These are phyloP conservation scores for Meira miltonrushii DNA, from an alignment of 1,284 basidiomycete genomes.

Conservation along the genomic window DNA sequence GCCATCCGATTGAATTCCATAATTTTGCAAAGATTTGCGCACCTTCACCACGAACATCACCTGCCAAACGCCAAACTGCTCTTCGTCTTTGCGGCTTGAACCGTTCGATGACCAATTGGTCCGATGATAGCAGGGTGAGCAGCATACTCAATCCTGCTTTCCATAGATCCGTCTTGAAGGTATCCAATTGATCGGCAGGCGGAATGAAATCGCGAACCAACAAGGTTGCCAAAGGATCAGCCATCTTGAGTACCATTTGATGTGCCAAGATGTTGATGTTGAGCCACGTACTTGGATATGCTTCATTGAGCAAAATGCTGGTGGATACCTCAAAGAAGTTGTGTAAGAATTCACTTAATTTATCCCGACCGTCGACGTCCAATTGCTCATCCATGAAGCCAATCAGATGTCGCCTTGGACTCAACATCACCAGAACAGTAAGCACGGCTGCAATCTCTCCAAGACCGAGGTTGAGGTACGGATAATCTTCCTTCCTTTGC, in stretches of 20 bases:
- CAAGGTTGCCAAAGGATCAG: slow-evolving; percentile 72
- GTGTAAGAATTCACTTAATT: slow-evolving; percentile 64
- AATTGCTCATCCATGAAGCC: slow-evolving; percentile 62
- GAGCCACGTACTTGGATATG: slow-evolving; percentile 86
- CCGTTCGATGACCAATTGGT: slow-evolving; percentile 87
- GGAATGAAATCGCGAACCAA: slow-evolving; percentile 80
- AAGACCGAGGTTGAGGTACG: slow-evolving; percentile 68
- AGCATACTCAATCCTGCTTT: slow-evolving; percentile 73
- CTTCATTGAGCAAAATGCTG: slow-evolving; percentile 79
- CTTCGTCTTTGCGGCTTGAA: slow-evolving; percentile 87
- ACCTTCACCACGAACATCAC: slow-evolving; percentile 88
- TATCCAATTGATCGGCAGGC: slow-evolving; percentile 58
- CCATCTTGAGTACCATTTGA: slow-evolving; percentile 79
- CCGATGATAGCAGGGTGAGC: slow-evolving; percentile 76
- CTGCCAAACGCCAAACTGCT: slow-evolving; percentile 89
- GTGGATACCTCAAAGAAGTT: slow-evolving; percentile 75
- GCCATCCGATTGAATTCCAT: slow-evolving; percentile 70
- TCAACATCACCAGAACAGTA: slow-evolving; percentile 72
- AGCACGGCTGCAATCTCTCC: slow-evolving; percentile 83
- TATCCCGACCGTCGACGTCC: slow-evolving; percentile 37
- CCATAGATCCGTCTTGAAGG: slow-evolving; percentile 78
- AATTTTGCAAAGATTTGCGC: slow-evolving; percentile 74
- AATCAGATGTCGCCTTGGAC: slow-evolving; percentile 70
- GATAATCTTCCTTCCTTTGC: slow-evolving; percentile 20
- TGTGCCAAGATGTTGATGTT: slow-evolving; percentile 86